Percentiles rank a stretch among this genome's conserved stretches.
Evolutionary conservation across 2,329 filamentous ascomycete species (phyloP).

Genomic region (Pezizomycotina sp.): DNA sequence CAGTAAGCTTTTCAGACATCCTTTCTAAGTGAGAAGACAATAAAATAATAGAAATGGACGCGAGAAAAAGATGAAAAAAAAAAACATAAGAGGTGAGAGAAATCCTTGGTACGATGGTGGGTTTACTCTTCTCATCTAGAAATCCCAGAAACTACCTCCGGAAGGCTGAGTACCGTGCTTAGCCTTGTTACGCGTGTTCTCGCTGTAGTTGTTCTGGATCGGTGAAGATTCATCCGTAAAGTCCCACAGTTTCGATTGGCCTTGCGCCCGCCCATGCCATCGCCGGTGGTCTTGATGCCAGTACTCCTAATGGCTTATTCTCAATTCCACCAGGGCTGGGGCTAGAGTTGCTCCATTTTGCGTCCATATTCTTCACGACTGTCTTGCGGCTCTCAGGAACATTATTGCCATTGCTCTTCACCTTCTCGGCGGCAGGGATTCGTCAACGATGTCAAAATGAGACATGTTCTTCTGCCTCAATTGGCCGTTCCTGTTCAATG

Average conservation of each 20-base stretch:
- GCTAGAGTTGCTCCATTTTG: conserved; percentile 35
- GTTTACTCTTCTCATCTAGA: no score
- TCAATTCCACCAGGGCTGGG: conserved; percentile 19
- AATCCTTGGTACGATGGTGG: not conserved
- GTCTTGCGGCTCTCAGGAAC: conserved; percentile 47
- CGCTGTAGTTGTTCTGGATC: not conserved
- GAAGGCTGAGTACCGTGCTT: no score
- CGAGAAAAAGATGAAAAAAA: no score
- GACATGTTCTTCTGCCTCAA: conserved; percentile 48
- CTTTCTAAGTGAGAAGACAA: no score
- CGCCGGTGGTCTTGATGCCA: conserved; percentile 23
- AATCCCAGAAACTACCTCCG: no score
- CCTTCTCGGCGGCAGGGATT: conserved; percentile 38
- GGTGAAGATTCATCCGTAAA: not conserved
- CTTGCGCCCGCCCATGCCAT: conserved; percentile 23
- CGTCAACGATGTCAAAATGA: conserved; percentile 62
- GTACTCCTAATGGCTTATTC: conserved; percentile 18
- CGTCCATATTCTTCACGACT: conserved; percentile 56
- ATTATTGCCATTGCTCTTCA: conserved; percentile 31
- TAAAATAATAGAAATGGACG: no score
- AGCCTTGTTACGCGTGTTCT: no score
- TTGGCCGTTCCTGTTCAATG: conserved; percentile 16
- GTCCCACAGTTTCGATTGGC: conserved; percentile 1
- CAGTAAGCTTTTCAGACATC: no score
- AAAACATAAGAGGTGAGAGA: not conserved